Evolutionary conservation across 208 protist species (phyloP), one percentile per base, ranked within the genome.

Genomic region (Trypanosoma brucei): DNA sequence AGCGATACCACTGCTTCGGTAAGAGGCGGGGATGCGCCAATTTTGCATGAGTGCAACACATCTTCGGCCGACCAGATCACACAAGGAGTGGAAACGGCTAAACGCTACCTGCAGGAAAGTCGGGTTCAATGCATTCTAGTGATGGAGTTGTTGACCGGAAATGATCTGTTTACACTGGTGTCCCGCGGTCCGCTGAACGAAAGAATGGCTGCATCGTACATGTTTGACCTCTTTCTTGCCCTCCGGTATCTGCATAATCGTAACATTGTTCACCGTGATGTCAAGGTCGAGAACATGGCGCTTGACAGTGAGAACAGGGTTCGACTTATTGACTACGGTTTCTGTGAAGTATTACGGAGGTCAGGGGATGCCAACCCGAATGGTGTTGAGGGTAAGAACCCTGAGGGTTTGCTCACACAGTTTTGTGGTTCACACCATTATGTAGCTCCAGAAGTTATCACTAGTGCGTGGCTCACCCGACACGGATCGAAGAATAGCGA

Each of bases 251-350:
- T 80, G 14, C 75, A 80, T 45, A n/a, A 31, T 22, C 46, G 39
- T 35, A 37, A 59, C 3, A 59, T 80, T 33, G 70, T 80, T 7
- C 75, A 80, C 39, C 61, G 75, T 54, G 70, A 80, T 67, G 57
- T 80, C 30, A 76, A 80, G 54, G 55, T 70, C 11, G 70, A 80
- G 55, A 80, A 80, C 38, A 65, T 80, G n/a, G 55, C 74, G 8
- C 14, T 80, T 39, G 60, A 72, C 55, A 6, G 36, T 35, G 14
- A 71, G 2, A 31, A 52, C 13, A 59, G 55, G 9, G 65, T 59
- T 7, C 58, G 55, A 13, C 56, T 80, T 38, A 60, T 68, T 53
- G 75, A 80, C 54, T 77, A 77, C 46, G 70, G 75, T 0, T 62
- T 77, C 45, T 63, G 59, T 38, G 65, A 75, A 55, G 35, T 33